Conservation (phyloP, 805 yeast genomes). For the Candida chilensis region DNA sequence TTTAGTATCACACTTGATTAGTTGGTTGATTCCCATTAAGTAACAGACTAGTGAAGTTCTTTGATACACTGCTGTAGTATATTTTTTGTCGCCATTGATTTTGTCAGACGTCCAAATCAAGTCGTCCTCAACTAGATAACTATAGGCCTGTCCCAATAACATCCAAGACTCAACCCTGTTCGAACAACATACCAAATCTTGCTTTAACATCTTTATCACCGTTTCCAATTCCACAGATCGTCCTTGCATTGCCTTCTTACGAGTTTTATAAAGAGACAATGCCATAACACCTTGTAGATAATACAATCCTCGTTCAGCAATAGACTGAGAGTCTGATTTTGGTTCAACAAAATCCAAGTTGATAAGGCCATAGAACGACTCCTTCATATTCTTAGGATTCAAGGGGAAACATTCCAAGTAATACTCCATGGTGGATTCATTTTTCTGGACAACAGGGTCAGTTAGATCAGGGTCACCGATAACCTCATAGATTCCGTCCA, state of each 20-base stretch:
- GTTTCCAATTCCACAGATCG: conserved; percentile 74
- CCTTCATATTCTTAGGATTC: conserved; percentile 32
- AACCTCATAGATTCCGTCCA: conserved; percentile 65
- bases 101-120: conserved; percentile 89
- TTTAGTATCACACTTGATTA: conserved; percentile 9
- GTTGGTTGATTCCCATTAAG: conserved; percentile 55
- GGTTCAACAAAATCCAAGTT: conserved; percentile 15
- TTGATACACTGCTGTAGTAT: conserved; percentile 53
- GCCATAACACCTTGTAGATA: conserved; percentile 61
- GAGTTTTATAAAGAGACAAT: conserved; percentile 55
- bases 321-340: conserved; percentile 10
- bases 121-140: conserved; percentile 79
- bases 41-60: conserved; percentile 66
- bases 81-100: conserved; percentile 56
- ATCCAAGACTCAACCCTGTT: conserved; percentile 81
- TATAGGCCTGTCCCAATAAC: conserved; percentile 70
- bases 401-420: conserved; percentile 37
- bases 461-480: conserved; percentile 57
- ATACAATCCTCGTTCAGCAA: conserved; percentile 50
- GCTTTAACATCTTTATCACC: conserved; percentile 54
- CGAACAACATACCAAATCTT: conserved; percentile 61
- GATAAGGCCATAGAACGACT: conserved; percentile 43
- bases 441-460: conserved; percentile 32
- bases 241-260: conserved; percentile 75
- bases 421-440: conserved; percentile 31